These are phyloP conservation scores for Zygotorulaspora mrakii DNA, from an alignment of 1,139 yeast genomes.

Conservation along the genomic window DNA sequence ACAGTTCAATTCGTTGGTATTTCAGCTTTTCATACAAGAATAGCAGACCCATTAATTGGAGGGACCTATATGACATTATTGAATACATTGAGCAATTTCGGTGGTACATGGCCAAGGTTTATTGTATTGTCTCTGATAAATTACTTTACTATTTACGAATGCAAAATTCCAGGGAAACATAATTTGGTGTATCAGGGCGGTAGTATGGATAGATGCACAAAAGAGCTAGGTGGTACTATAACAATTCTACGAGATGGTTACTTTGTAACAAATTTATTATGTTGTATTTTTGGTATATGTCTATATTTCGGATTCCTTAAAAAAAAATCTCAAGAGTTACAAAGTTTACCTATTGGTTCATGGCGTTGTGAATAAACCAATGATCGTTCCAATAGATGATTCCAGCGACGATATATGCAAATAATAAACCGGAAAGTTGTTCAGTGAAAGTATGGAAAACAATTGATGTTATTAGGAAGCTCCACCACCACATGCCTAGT, in stretches of 20 bases:
- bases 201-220: slow-evolving; percentile 36
- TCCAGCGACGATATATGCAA: slow-evolving; percentile 29
- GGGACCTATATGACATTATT: slow-evolving; percentile 97
- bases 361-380: slow-evolving; percentile 36
- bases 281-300: slow-evolving; percentile 63
- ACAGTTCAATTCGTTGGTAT: slow-evolving; percentile 93
- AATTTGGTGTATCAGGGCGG: slow-evolving; percentile 47
- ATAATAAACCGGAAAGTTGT: slow-evolving; percentile 30
- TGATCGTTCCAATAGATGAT: slow-evolving; percentile 17
- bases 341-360: slow-evolving; percentile 35
- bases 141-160: slow-evolving; percentile 61
- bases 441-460: slow-evolving; percentile 81
- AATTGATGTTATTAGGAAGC: slow-evolving; percentile 79
- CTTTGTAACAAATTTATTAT: slow-evolving; percentile 67
- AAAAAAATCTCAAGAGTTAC: slow-evolving; percentile 42
- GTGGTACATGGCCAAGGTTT: slow-evolving; percentile 96
- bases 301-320: slow-evolving; percentile 66
- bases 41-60: slow-evolving; percentile 93
- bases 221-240: slow-evolving; percentile 19
- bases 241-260: slow-evolving; percentile 69
- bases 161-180: slow-evolving; percentile 37
- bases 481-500: slow-evolving; percentile 72
- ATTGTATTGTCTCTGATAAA: slow-evolving; percentile 77
- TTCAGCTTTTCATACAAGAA: slow-evolving; percentile 89
- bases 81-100: slow-evolving; percentile 86